Conservation (phyloP, 306 rosid species). For the Gleditsia sinensis region DNA sequence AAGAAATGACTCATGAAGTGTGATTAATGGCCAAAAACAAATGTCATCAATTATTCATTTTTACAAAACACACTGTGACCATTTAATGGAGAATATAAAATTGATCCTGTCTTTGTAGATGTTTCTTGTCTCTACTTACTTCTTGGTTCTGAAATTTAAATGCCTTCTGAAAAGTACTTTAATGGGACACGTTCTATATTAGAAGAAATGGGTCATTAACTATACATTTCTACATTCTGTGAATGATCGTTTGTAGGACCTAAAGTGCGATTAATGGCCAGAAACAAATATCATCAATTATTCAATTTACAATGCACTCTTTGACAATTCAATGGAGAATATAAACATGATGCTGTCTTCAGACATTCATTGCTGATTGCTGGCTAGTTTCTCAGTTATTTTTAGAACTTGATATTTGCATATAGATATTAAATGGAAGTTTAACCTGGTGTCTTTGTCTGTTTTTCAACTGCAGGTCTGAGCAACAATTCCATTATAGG, state of each 20-base stretch:
- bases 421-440: neutral
- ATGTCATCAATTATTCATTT: neutral
- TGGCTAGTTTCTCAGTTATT: neutral
- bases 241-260: neutral
- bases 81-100: neutral
- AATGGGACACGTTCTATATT: neutral
- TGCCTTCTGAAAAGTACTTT: neutral
- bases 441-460: neutral
- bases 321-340: neutral
- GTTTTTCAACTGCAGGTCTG: conserved; percentile 25
- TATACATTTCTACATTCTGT: neutral
- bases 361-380: neutral
- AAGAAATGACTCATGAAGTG: neutral
- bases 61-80: neutral
- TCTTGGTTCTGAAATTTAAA: neutral
- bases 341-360: neutral
- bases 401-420: neutral
- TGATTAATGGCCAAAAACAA: neutral
- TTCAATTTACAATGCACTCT: neutral
- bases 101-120: neutral
- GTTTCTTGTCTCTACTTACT: neutral
- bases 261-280: neutral
- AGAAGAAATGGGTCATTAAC: neutral
- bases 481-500: conserved; percentile 25
- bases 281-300: neutral